Evolutionary conservation across 2,329 filamentous ascomycete species (phyloP), one percentile per base, ranked within the genome.

Genomic region (Xylaria sp.): DNA sequence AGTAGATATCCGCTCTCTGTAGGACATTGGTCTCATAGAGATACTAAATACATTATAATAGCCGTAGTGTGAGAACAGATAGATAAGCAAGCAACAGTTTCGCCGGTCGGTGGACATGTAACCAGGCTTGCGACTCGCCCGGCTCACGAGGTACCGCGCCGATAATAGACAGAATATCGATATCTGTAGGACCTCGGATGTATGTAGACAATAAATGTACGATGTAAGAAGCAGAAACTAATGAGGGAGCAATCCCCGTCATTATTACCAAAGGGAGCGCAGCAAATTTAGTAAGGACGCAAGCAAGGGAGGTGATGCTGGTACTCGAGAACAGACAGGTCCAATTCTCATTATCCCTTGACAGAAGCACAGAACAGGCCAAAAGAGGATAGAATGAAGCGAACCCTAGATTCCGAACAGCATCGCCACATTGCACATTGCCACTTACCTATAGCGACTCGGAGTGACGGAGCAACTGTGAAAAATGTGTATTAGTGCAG

Each of bases 41-140:
- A n/a, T n/a, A 8, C 23, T 25, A 13, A 44, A 44, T 44, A 44
- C 41, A 44, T 18, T 6, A 44, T 13, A 18, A 18, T 15, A 39
- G 52, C 32, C 34, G 10, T 18, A 9, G 6, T 39, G 54, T 41
- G 6, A 39, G 54, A 18, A 15, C 18, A 44, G 12, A 18, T 44
- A 44, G 39, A 12, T 12, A 28, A 18, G 39, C 18, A 41, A 18
- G 20, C 18, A 44, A n/a, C 18, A 15, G 20, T 46, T 25, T 61
- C 64, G 64, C 51, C 50, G 65, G 65, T 46, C 58, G 63, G 58
- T 65, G 56, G 70, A 65, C 62, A 59, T 68, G 70, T 70, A 58
- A 70, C 70, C 59, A 68, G 70, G 68, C 66, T 62, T 67, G 58
- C 60, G 48, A 71, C 68, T 70, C 61, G 56, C n/a, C 28, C 65